Evolutionary conservation across 805 yeast species (phyloP).

Genomic region (Starmerella davenportii): DNA sequence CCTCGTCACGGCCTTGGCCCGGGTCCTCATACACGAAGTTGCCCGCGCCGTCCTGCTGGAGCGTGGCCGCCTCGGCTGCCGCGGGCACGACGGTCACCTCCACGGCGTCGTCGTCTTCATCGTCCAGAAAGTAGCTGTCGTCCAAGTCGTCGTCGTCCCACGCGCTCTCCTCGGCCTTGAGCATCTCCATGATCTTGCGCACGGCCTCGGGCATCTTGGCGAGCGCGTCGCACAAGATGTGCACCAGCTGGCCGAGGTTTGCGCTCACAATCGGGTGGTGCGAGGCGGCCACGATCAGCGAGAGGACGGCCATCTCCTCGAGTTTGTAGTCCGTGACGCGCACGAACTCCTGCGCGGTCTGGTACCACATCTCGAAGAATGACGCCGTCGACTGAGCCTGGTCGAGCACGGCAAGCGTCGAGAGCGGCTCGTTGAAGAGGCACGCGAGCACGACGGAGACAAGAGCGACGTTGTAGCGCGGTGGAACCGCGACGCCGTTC

Average conservation of each 20-base stretch:
- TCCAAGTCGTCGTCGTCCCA: constrained; percentile 23
- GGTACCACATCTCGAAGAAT: constrained; percentile 54
- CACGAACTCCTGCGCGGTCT: constrained; percentile 33
- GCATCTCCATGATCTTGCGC: constrained; percentile 40
- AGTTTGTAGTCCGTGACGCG: constrained; percentile 72
- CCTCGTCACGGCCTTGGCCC: not conserved
- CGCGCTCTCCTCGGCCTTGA: constrained; percentile 32
- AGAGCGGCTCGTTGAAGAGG: constrained; percentile 40
- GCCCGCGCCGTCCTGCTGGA: constrained; percentile 3
- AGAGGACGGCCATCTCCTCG: constrained; percentile 47
- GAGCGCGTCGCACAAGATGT: constrained; percentile 34
- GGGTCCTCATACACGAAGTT: constrained; percentile 11
- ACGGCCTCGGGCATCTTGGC: constrained; percentile 57
- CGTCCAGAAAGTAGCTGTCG: constrained; percentile 17
- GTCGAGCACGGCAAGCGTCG: constrained; percentile 35
- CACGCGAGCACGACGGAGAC: constrained; percentile 48
- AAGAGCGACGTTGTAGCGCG: constrained; percentile 31
- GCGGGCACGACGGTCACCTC: constrained; percentile 4
- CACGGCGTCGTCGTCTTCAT: constrained; percentile 19
- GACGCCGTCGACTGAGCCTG: constrained; percentile 28
- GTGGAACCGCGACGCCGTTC: constrained; percentile 15
- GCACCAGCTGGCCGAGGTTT: constrained; percentile 32
- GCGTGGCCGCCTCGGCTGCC: not conserved
- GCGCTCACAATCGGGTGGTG: constrained; percentile 21
- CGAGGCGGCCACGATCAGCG: constrained; percentile 27